Evolutionary conservation across 106 monocot species (phyloP).

Genomic region (Gastrodia elata): DNA sequence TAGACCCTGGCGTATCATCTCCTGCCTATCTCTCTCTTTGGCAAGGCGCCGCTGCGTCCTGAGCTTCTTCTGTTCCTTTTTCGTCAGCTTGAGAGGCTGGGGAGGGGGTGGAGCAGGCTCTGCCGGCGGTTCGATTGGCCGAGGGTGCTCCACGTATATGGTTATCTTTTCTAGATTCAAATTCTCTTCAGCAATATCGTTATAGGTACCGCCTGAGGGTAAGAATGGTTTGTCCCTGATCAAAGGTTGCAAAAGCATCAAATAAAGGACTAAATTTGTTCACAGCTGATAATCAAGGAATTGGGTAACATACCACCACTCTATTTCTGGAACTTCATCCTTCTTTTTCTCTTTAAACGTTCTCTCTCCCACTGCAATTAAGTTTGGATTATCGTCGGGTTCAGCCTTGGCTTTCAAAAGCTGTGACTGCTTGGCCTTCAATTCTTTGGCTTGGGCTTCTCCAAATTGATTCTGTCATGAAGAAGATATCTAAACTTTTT

Average conservation of each 20-base stretch:
- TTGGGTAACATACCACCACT: conserved; percentile 69
- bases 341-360: conserved; percentile 60
- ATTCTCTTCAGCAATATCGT: conserved; percentile 27
- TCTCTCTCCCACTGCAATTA: conserved; percentile 79
- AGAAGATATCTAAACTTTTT: background rate
- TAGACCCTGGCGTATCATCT: conserved; percentile 93
- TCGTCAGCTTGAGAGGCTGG: conserved; percentile 88
- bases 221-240: conserved; percentile 70
- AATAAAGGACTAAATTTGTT: background rate
- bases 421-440: conserved; percentile 78
- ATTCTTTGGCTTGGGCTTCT: conserved; percentile 86
- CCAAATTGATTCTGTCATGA: conserved; percentile 83
- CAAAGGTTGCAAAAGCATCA: background rate
- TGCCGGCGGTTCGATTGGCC: conserved; percentile 82
- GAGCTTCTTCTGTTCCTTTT: conserved; percentile 84
- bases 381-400: conserved; percentile 81
- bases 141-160: conserved; percentile 82
- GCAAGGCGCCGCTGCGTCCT: conserved; percentile 90
- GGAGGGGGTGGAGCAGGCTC: conserved; percentile 84
- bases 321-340: conserved; percentile 82
- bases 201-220: conserved; percentile 38
- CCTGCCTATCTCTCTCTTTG: conserved; percentile 94
- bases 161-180: conserved; percentile 76
- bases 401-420: conserved; percentile 89
- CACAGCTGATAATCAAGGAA: background rate